phyloP scores from a whole-genome alignment of 78 protist genomes.

The Speleostelium caveatum region DNA sequence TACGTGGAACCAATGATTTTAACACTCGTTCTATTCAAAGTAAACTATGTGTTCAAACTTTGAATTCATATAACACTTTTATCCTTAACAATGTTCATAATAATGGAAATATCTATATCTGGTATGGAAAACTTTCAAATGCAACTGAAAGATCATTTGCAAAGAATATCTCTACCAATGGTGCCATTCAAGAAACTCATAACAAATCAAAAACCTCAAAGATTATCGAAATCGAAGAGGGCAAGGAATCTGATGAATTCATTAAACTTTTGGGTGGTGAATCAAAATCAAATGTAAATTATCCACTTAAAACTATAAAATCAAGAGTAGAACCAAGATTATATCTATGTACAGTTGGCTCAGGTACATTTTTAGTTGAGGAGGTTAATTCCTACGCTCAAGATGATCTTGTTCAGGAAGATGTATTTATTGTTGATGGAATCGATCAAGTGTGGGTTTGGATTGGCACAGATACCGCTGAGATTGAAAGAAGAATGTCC shows the following conservation, averaged over 20 bases:
- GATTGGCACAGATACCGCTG: constrained; percentile 78
- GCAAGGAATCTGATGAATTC: constrained; percentile 58
- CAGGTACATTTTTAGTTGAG: constrained; percentile 76
- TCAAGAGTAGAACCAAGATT: constrained; percentile 65
- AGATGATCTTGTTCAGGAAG: constrained; percentile 81
- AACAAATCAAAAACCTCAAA: background rate
- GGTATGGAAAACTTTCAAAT: constrained; percentile 69
- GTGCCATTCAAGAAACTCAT: background rate
- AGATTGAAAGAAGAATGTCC: constrained; percentile 64
- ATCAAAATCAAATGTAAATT: background rate
- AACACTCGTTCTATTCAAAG: constrained; percentile 71
- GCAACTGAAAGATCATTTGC: constrained; percentile 44
- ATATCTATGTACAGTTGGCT: constrained; percentile 72
- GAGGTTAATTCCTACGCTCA: constrained; percentile 74
- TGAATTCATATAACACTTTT: constrained; percentile 35
- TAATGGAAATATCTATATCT: constrained; percentile 5
- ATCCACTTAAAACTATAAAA: constrained; percentile 1
- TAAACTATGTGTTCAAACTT: constrained; percentile 15
- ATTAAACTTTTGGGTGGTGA: constrained; percentile 46
- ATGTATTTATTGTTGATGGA: constrained; percentile 82
- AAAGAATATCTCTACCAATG: constrained; percentile 6
- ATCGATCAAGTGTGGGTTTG: constrained; percentile 71
- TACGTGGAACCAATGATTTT: constrained; percentile 57
- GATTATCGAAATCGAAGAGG: constrained; percentile 47
- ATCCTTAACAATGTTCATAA: background rate